These are phyloP conservation scores for Mycena floridula DNA, from an alignment of 768 basidiomycete species.

Conservation along the genomic window DNA sequence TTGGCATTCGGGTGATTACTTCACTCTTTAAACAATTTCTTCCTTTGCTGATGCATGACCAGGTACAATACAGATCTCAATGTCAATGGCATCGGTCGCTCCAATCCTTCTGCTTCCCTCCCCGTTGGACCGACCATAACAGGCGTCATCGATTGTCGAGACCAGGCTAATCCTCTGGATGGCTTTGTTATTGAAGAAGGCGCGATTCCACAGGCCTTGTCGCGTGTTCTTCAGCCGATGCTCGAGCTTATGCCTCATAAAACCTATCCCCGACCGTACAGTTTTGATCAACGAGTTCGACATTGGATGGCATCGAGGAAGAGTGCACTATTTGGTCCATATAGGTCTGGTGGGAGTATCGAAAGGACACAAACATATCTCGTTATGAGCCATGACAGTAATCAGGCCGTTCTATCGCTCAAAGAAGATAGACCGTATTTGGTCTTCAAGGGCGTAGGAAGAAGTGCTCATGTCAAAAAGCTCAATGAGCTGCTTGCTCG, in stretches of 20 bases:
- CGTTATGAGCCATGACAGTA: slow-evolving; percentile 16
- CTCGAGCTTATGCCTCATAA: slow-evolving; percentile 11
- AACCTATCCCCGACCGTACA: slow-evolving; percentile 2
- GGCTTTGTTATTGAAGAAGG: slow-evolving; percentile 16
- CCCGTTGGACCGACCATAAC: slow-evolving; percentile 14
- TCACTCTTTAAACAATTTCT: not conserved
- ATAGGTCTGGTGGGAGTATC: slow-evolving; percentile 7
- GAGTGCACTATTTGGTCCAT: slow-evolving; percentile 10
- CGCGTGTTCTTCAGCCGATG: slow-evolving; percentile 11
- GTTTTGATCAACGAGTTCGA: slow-evolving; percentile 2
- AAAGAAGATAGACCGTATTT: slow-evolving; percentile 11
- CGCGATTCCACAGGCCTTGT: slow-evolving; percentile 12
- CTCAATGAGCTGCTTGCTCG: slow-evolving; percentile 9
- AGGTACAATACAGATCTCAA: slow-evolving; percentile 12
- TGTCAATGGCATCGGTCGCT: slow-evolving; percentile 11
- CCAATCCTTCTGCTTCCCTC: slow-evolving; percentile 4
- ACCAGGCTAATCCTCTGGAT: slow-evolving; percentile 10
- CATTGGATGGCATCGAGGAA: slow-evolving; percentile 5
- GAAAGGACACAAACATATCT: slow-evolving; percentile 14
- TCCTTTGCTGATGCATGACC: no score
- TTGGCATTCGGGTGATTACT: slow-evolving; percentile 9
- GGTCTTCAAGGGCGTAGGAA: slow-evolving; percentile 13
- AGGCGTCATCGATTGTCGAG: slow-evolving; percentile 13
- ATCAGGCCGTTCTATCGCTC: slow-evolving; percentile 9
- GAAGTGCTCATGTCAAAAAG: slow-evolving; percentile 9